These are phyloP conservation scores for Ambrosia artemisiifolia DNA, from an alignment of 129 eudicot genomes.

Conservation along the genomic window DNA sequence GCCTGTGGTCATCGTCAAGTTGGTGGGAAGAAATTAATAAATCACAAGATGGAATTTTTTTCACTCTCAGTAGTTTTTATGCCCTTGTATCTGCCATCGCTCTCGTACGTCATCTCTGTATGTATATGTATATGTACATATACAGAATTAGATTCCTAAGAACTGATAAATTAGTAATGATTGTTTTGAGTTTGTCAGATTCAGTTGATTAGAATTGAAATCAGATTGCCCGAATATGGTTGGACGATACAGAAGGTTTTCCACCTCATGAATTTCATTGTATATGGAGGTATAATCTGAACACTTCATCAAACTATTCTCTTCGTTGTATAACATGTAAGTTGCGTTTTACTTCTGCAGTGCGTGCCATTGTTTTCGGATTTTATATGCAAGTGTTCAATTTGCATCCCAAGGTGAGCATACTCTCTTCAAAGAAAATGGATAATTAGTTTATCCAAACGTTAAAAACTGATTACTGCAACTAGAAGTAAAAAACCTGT, in stretches of 20 bases:
- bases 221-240: conserved; percentile 81
- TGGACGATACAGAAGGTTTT: conserved; percentile 78
- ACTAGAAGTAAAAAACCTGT: neutral
- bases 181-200: conserved; percentile 38
- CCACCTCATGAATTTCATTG: conserved; percentile 78
- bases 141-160: neutral
- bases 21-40: conserved; percentile 69
- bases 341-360: conserved; percentile 13
- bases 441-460: neutral
- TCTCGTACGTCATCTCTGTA: conserved; percentile 31
- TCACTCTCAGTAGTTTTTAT: conserved; percentile 49
- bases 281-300: conserved; percentile 63
- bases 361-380: conserved; percentile 37
- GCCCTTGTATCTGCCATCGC: conserved; percentile 68
- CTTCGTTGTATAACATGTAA: neutral
- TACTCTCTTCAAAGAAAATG: neutral
- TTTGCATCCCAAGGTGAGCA: conserved; percentile 35
- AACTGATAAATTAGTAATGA: neutral
- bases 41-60: conserved; percentile 74
- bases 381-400: conserved; percentile 39
- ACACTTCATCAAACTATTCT: neutral
- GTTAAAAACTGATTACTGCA: neutral
- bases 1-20: conserved; percentile 13
- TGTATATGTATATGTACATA: neutral
- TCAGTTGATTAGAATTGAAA: conserved; percentile 66